Evolutionary conservation across 805 yeast species (phyloP).

Genomic region (Starmerella kuoi): DNA sequence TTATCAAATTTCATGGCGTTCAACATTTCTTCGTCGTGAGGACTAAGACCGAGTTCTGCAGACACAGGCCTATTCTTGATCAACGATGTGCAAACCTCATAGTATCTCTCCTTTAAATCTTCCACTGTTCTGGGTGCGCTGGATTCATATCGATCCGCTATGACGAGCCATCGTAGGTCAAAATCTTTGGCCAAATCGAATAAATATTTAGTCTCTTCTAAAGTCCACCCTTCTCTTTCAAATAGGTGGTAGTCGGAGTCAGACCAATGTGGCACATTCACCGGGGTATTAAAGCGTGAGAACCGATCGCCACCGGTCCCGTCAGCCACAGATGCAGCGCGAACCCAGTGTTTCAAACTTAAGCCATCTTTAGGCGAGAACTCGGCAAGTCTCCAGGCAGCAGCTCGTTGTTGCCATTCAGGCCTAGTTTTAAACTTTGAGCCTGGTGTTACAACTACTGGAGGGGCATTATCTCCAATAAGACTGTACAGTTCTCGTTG

Average conservation of each 20-base stretch:
- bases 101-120: constrained; percentile 74
- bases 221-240: constrained; percentile 50
- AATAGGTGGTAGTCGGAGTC: constrained; percentile 45
- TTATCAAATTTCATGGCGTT: constrained; percentile 59
- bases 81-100: constrained; percentile 49
- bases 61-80: constrained; percentile 26
- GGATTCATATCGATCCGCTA: constrained; percentile 43
- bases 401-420: constrained; percentile 46
- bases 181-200: constrained; percentile 46
- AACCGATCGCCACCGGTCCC: constrained; percentile 44
- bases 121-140: constrained; percentile 43
- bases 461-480: constrained; percentile 86
- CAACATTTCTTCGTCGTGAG: constrained; percentile 42
- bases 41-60: constrained; percentile 32
- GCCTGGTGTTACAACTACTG: constrained; percentile 43
- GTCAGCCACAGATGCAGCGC: constrained; percentile 25
- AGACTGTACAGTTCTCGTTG: constrained; percentile 80
- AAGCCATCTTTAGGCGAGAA: constrained; percentile 47
- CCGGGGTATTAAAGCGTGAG: constrained; percentile 57
- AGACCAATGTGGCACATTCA: constrained; percentile 59
- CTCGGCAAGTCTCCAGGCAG: constrained; percentile 68
- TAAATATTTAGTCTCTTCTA: constrained; percentile 65
- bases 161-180: constrained; percentile 61
- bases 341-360: constrained; percentile 71
- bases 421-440: constrained; percentile 53